These are phyloP conservation scores for Nepenthes gracilis DNA, from an alignment of 148 eudicot genomes.

Conservation along the genomic window DNA sequence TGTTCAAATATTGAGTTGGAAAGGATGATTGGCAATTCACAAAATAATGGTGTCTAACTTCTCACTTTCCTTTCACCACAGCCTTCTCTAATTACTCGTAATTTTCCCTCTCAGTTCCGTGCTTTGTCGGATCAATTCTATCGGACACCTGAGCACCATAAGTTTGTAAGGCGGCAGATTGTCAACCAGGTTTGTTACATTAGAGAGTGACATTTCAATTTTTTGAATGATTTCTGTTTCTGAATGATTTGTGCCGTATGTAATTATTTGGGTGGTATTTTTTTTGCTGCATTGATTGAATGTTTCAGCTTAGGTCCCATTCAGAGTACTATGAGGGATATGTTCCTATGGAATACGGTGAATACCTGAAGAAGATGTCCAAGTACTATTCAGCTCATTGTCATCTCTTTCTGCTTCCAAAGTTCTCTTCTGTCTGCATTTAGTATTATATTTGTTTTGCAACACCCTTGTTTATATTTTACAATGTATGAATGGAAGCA, in stretches of 20 bases:
- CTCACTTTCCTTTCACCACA: background rate
- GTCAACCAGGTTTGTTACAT: conserved; percentile 58
- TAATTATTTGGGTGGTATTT: background rate
- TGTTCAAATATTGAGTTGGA: background rate
- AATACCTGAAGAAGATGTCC: conserved; percentile 71
- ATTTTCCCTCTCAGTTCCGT: conserved; percentile 45
- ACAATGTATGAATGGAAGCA: conserved; percentile 16
- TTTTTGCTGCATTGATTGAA: background rate
- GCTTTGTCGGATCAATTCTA: conserved; percentile 92
- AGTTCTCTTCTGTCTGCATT: background rate
- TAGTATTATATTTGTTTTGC: background rate
- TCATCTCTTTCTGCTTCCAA: conserved; percentile 4
- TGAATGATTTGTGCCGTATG: conserved; percentile 4
- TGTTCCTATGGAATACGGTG: conserved; percentile 88
- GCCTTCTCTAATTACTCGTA: background rate
- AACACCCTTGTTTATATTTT: conserved; percentile 2
- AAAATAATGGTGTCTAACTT: background rate
- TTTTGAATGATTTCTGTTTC: background rate
- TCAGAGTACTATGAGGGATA: conserved; percentile 73
- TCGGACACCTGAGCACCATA: conserved; percentile 79
- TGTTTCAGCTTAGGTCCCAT: conserved; percentile 68
- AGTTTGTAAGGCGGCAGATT: conserved; percentile 79
- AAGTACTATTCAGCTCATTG: conserved; percentile 31
- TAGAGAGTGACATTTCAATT: background rate
- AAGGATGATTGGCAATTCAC: background rate